A percentile compares a stretch with the other conserved stretches of the same genome.
These are phyloP conservation scores for Fusarium poae DNA, from an alignment of 2,329 filamentous ascomycete species.

Conservation along the genomic window DNA sequence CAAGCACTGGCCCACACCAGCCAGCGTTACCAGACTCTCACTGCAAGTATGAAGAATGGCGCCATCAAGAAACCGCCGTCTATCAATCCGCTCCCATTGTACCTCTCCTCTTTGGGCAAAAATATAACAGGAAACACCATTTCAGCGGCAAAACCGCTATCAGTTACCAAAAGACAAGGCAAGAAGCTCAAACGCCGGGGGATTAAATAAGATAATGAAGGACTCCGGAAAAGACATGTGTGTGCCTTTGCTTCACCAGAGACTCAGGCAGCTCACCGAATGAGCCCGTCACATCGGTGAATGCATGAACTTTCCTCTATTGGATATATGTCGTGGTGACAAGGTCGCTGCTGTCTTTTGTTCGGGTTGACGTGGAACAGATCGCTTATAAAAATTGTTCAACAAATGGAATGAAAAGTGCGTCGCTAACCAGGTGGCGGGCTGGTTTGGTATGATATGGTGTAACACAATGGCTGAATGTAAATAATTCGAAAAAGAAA, in stretches of 20 bases:
- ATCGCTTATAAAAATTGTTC: constrained; percentile 33
- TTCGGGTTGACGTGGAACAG: constrained; percentile 31
- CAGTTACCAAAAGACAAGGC: constrained; percentile 21
- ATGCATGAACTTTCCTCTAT: constrained; percentile 24
- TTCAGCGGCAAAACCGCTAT: constrained; percentile 21
- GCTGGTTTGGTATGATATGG: constrained; percentile 43
- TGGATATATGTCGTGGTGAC: constrained; percentile 30
- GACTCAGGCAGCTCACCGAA: constrained; percentile 27
- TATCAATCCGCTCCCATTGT: constrained; percentile 29
- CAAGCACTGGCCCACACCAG: neutral
- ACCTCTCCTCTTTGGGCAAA: constrained; percentile 16
- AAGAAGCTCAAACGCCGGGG: constrained; percentile 41
- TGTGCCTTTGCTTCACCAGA: constrained; percentile 23
- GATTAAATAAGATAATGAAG: constrained; percentile 48
- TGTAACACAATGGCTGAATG: constrained; percentile 51
- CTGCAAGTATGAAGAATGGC: constrained; percentile 21
- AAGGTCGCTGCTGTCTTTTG: constrained; percentile 31
- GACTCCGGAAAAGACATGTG: constrained; percentile 29
- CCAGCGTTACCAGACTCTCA: constrained; percentile 9
- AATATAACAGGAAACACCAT: constrained; percentile 30
- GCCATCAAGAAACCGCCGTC: constrained; percentile 23
- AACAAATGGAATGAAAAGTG: constrained; percentile 49
- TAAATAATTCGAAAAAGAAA: constrained; percentile 46
- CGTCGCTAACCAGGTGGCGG: constrained; percentile 47
- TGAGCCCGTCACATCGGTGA: constrained; percentile 38